Evolutionary conservation across 2,329 filamentous ascomycete genomes (phyloP), one percentile per base, ranked within the genome.

Genomic region (Colletotrichum incanum): DNA sequence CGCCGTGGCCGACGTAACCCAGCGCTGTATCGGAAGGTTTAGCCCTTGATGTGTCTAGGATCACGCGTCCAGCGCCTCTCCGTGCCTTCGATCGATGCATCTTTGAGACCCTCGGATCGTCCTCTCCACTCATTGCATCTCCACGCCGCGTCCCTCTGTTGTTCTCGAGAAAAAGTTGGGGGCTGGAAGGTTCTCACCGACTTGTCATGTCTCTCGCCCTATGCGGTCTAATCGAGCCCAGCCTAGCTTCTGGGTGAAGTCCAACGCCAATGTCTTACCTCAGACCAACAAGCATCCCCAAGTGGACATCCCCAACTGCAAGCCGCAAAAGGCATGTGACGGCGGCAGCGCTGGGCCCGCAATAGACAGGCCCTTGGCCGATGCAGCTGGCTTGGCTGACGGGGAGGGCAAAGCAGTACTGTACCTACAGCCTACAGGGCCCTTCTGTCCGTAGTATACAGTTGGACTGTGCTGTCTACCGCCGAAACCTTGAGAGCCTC

Each of bases 141-240:
- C 28, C 52, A 37, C 52, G 28, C 20, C 31, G 52, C 20, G 26
- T 5, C 5, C 20, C 28, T n/a, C 9, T 39, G 18, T 41, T n/a
- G 14, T 28, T 20, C 23, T 63, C 34, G 47, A 63, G 18, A 23
- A 49, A 64, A 52, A 2, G 28, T 50, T 47, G 54, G 43, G 34
- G 55, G 23, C 45, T 66, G 63, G 63, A 50, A 60, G 23, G 37
- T 26, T 47, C 67, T 69, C 61, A 65, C 67, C 67, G 67, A 69
- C 62, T 59, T 55, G 23, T 9, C 45, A 43, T 65, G 61, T 65
- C 45, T 65, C 52, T 59, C 52, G 39, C 52, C 20, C 41, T n/a
- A 58, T 59, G 52, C 43, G 49, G 41, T 52, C 61, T 41, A 34
- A 62, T 50, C 45, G 49, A 28, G 37, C 28, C 31, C 34, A 52